Percentiles rank a stretch among this genome's conserved stretches.
Evolutionary conservation across 2,329 filamentous ascomycete species (phyloP).

Genomic region (Claviceps sp.): DNA sequence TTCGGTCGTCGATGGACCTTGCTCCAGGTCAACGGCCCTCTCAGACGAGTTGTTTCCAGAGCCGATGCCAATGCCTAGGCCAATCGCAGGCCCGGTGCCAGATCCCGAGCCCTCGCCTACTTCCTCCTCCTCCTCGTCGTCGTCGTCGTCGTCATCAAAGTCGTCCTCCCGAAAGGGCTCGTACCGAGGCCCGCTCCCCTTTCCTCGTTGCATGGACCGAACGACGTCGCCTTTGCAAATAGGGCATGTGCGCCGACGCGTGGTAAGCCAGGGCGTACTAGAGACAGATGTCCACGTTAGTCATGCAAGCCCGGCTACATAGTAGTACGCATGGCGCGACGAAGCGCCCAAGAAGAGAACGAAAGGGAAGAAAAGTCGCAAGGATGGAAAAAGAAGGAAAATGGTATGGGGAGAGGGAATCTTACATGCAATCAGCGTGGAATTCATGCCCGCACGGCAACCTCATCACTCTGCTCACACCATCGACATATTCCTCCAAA

Average conservation of each 20-base stretch:
- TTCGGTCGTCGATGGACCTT: slow-evolving; percentile 20
- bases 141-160: slow-evolving; percentile 24
- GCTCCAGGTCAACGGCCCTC: slow-evolving; percentile 28
- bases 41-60: slow-evolving; percentile 11
- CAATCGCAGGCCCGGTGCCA: slow-evolving; percentile 1
- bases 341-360: not conserved
- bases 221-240: slow-evolving; percentile 99
- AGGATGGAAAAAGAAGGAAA: too few species aligned
- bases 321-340: not conserved
- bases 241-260: slow-evolving; percentile 87
- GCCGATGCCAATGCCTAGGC: not conserved
- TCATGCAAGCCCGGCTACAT: not conserved
- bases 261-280: slow-evolving; percentile 94
- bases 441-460: slow-evolving; percentile 96
- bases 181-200: slow-evolving; percentile 37
- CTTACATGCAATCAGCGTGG: slow-evolving; percentile 96
- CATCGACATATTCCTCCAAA: slow-evolving; percentile 89
- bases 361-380: not conserved
- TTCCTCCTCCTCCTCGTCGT: slow-evolving; percentile 10
- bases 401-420: slow-evolving; percentile 14
- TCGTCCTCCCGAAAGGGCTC: slow-evolving; percentile 42
- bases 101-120: slow-evolving; percentile 23
- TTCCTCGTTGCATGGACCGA: slow-evolving; percentile 44
- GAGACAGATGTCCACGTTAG: slow-evolving; percentile 1
- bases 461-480: slow-evolving; percentile 91